phyloP scores from a whole-genome alignment of 805 yeast species.

The Isabelozyma pseudorhagii region DNA sequence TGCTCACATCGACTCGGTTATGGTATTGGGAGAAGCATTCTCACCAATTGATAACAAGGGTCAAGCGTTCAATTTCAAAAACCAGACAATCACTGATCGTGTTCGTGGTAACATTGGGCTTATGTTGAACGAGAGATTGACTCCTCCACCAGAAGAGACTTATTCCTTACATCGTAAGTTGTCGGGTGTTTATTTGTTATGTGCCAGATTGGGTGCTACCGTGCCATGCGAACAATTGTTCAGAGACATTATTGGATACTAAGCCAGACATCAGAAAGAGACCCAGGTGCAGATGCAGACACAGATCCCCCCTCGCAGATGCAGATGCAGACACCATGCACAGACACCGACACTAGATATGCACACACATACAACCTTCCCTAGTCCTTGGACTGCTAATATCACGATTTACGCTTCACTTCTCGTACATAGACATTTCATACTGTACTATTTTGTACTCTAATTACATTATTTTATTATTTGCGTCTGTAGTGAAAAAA shows the following conservation, averaged over 20 bases:
- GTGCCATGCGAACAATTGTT: constrained; percentile 82
- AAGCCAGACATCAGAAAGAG: background rate
- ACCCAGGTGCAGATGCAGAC: too few relatives aligned
- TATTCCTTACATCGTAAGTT: constrained; percentile 94
- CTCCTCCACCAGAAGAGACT: constrained; percentile 98
- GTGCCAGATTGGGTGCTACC: constrained; percentile 78
- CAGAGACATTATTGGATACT: constrained; percentile 64
- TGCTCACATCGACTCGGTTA: constrained; percentile 88
- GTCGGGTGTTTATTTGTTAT: constrained; percentile 88
- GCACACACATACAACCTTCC: background rate
- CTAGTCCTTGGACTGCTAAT: background rate
- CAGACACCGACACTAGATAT: background rate
- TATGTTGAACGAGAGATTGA: constrained; percentile 86
- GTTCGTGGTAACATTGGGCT: constrained; percentile 83
- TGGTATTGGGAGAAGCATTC: constrained; percentile 93
- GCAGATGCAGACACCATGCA: background rate
- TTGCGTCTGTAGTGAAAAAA: background rate
- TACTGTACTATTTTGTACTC: too few relatives aligned
- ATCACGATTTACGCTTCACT: background rate
- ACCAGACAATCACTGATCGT: constrained; percentile 91
- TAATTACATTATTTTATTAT: too few relatives aligned
- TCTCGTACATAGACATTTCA: background rate
- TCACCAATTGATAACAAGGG: constrained; percentile 49
- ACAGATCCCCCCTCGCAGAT: too few relatives aligned
- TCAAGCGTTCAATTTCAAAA: constrained; percentile 61